Evolutionary conservation across 805 yeast genomes (phyloP).

Genomic region (Scheffersomyces lignosus): DNA sequence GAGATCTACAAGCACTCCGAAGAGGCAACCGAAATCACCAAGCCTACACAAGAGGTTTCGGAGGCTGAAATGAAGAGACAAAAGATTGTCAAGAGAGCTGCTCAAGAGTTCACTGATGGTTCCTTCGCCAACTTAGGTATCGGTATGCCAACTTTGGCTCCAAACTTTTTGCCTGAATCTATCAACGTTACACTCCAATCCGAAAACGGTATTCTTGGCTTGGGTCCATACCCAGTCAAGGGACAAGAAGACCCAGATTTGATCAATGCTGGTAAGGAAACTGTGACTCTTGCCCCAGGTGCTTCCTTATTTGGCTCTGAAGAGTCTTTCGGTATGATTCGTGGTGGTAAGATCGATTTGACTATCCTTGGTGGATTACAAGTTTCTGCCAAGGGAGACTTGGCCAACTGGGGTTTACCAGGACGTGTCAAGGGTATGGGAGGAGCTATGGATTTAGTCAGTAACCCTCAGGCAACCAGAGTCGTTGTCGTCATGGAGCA

Average conservation of each 20-base stretch:
- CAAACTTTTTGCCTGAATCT: constrained; percentile 35
- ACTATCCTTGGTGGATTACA: constrained; percentile 52
- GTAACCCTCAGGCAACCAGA: constrained; percentile 44
- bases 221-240: constrained; percentile 45
- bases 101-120: constrained; percentile 46
- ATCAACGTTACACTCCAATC: constrained; percentile 44
- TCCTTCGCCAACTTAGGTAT: constrained; percentile 48
- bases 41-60: constrained; percentile 2
- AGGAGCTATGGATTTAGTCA: constrained; percentile 55
- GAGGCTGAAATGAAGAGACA: constrained; percentile 23
- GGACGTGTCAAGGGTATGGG: constrained; percentile 55
- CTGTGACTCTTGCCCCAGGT: constrained; percentile 47
- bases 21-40: constrained; percentile 5
- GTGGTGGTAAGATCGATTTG: constrained; percentile 45
- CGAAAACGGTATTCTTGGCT: constrained; percentile 51
- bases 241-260: constrained; percentile 50
- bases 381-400: constrained; percentile 47
- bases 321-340: constrained; percentile 51
- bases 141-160: constrained; percentile 53
- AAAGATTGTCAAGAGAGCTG: constrained; percentile 44
- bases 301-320: constrained; percentile 50
- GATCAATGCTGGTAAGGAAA: constrained; percentile 54
- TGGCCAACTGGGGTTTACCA: constrained; percentile 55
- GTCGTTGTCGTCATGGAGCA: constrained; percentile 52
- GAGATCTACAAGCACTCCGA: constrained; percentile 33